Conservation (phyloP, 169 alveolate genomes). For the Plasmodium adleri region DNA sequence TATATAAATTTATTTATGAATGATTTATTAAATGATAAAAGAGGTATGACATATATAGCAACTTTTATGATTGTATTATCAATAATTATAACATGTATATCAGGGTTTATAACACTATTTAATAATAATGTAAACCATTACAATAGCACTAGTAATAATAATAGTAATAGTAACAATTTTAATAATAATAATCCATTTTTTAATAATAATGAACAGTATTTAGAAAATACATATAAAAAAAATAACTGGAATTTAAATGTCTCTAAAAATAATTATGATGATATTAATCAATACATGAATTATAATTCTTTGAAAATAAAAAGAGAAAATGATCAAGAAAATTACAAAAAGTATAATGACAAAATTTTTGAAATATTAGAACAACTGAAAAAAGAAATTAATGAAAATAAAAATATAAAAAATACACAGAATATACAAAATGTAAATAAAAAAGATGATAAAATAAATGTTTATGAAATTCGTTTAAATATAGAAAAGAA, state of each 20-base stretch:
- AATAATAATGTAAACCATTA: background rate
- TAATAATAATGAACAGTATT: conserved; percentile 1
- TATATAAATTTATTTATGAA: conserved; percentile 18
- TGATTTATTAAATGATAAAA: conserved; percentile 67
- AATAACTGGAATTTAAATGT: conserved; percentile 9
- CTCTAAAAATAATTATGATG: conserved; percentile 48
- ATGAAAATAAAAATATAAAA: conserved; percentile 18
- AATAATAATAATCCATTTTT: too few relatives aligned
- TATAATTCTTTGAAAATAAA: conserved; percentile 28
- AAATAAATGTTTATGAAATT: conserved; percentile 9
- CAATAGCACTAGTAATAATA: too few relatives aligned
- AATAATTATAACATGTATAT: conserved; percentile 41
- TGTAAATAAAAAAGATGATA: conserved; percentile 15
- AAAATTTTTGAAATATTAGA: conserved; percentile 18
- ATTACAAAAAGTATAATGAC: background rate
- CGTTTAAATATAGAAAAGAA: conserved; percentile 27
- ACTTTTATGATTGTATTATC: conserved; percentile 46
- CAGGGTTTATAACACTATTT: conserved; percentile 60
- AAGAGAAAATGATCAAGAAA: background rate
- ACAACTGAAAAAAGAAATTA: conserved; percentile 21
- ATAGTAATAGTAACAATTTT: too few relatives aligned
- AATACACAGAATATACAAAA: background rate
- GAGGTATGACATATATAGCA: conserved; percentile 70
- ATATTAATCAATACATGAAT: conserved; percentile 44
- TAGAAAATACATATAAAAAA: background rate